Conservation (phyloP, 148 eudicot species). For the Rhododendron vialii region DNA sequence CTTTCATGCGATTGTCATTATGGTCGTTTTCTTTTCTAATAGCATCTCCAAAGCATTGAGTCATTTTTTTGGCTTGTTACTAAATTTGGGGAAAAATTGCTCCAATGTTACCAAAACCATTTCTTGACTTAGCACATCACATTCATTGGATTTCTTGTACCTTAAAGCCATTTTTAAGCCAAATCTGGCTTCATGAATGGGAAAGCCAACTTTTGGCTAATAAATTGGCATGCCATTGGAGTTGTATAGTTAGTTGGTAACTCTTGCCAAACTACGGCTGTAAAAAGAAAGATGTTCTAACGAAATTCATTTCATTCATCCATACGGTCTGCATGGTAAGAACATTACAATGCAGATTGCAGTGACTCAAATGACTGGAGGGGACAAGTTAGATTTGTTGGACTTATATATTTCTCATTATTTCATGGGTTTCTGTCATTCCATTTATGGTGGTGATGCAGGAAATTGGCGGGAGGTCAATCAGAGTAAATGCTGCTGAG, state of each 20-base stretch:
- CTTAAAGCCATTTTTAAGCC: background rate
- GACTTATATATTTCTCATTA: background rate
- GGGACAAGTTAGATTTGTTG: background rate
- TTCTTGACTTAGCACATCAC: background rate
- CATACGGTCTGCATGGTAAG: background rate
- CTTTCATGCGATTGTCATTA: background rate
- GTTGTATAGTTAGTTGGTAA: background rate
- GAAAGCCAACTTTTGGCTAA: background rate
- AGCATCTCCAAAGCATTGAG: background rate
- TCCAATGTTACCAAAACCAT: background rate
- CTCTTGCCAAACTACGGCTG: background rate
- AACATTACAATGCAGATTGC: background rate
- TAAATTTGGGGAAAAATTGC: background rate
- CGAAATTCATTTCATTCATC: background rate
- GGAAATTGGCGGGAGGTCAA: conserved; percentile 44
- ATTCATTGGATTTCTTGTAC: background rate
- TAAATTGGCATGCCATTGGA: background rate
- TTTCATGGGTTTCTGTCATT: background rate
- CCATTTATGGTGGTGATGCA: conserved; percentile 18
- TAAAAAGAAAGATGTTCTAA: background rate
- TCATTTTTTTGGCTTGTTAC: background rate
- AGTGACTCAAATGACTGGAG: background rate
- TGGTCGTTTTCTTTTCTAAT: background rate
- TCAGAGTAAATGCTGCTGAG: conserved; percentile 47
- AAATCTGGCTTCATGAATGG: background rate